phyloP scores from a whole-genome alignment of 2,329 filamentous ascomycete species.

The Epichloe brachyelytri region DNA sequence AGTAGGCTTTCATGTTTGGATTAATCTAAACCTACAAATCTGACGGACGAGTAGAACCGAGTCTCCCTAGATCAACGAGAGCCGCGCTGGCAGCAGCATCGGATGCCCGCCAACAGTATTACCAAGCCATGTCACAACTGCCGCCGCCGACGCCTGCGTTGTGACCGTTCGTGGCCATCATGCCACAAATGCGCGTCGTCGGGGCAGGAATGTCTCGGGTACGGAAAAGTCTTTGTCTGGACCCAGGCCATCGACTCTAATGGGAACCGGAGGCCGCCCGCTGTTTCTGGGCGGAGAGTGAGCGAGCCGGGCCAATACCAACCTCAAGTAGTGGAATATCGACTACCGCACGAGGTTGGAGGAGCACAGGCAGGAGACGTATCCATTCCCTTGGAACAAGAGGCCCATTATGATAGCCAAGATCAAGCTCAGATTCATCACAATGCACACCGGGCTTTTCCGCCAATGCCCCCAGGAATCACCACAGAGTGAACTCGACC shows the following conservation, averaged over 20 bases:
- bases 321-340: background rate
- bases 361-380: background rate
- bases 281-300: conserved; percentile 9
- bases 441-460: background rate
- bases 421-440: background rate
- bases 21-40: background rate
- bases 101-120: conserved; percentile 22
- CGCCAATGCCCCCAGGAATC: background rate
- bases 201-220: conserved; percentile 47
- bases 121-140: conserved; percentile 47
- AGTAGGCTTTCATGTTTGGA: background rate
- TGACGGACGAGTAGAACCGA: background rate
- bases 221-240: conserved; percentile 49
- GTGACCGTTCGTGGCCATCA: conserved; percentile 44
- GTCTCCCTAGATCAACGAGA: background rate
- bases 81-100: conserved; percentile 2
- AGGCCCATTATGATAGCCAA: background rate
- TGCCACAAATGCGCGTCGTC: conserved; percentile 46
- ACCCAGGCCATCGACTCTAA: conserved; percentile 37
- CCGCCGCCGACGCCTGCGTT: conserved; percentile 45
- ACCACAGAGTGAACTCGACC: background rate
- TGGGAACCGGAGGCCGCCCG: conserved; percentile 29
- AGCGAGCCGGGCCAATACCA: background rate
- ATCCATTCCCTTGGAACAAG: background rate
- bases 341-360: background rate